Evolutionary conservation across 2,329 filamentous ascomycete species (phyloP).

Genomic region (Fusarium proliferatum): DNA sequence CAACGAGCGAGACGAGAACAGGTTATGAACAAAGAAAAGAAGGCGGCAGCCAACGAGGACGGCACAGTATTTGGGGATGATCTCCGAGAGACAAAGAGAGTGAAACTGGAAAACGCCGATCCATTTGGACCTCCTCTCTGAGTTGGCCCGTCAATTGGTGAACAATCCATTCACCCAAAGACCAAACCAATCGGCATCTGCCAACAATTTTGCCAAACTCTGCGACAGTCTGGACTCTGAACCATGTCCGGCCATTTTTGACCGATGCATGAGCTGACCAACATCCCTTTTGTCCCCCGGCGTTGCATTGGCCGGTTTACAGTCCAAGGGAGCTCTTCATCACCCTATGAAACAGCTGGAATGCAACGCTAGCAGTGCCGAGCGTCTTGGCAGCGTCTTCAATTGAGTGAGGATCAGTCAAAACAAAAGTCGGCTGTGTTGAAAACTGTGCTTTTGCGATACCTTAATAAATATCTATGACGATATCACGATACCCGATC

Average conservation of each 20-base stretch:
- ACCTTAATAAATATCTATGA: slow-evolving; percentile 32
- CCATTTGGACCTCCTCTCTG: slow-evolving; percentile 60
- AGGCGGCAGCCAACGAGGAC: slow-evolving; percentile 53
- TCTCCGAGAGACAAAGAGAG: slow-evolving; percentile 57
- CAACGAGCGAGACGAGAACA: slow-evolving; percentile 72
- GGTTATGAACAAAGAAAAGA: slow-evolving; percentile 58
- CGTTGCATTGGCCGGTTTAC: slow-evolving; percentile 10
- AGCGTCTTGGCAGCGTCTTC: slow-evolving; percentile 34
- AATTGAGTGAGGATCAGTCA: slow-evolving; percentile 7
- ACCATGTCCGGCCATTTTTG: slow-evolving; percentile 18
- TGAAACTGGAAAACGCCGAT: slow-evolving; percentile 59
- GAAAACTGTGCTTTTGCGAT: slow-evolving; percentile 15
- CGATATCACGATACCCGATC: slow-evolving; percentile 32
- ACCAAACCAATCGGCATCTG: slow-evolving; percentile 21
- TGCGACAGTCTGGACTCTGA: slow-evolving; percentile 6
- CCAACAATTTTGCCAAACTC: slow-evolving; percentile 10
- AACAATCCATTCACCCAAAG: not conserved
- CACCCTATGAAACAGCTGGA: slow-evolving; percentile 16
- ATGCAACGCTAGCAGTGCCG: slow-evolving; percentile 25
- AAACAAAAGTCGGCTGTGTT: slow-evolving; percentile 11
- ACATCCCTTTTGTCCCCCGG: slow-evolving; percentile 14
- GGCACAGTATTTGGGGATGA: slow-evolving; percentile 60
- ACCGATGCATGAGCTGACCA: slow-evolving; percentile 27
- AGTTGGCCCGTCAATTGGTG: slow-evolving; percentile 33
- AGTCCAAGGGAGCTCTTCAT: slow-evolving; percentile 12